Conservation (phyloP, 177 flowering plant species). For the Vitis hybrid region DNA sequence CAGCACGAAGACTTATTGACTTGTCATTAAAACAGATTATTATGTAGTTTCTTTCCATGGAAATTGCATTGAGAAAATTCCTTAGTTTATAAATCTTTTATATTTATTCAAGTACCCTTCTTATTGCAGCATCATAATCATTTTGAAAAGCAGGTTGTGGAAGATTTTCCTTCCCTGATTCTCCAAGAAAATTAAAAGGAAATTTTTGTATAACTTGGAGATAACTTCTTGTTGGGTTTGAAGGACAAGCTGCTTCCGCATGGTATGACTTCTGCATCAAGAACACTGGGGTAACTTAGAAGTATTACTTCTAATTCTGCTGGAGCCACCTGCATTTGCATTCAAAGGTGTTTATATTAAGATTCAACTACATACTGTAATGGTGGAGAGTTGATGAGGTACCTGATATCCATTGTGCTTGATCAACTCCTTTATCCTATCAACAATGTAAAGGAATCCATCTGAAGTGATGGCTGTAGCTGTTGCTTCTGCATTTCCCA, state of each 20-base stretch:
- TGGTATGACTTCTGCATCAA: conserved; percentile 83
- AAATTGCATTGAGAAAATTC: too few species aligned
- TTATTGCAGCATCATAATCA: too few species aligned
- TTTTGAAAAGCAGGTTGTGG: too few species aligned
- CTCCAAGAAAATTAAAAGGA: too few species aligned
- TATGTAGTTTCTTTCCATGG: too few species aligned
- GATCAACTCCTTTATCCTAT: conserved; percentile 82
- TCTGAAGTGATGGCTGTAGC: conserved; percentile 39
- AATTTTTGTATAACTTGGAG: conserved; percentile 41
- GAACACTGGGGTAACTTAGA: conserved; percentile 49
- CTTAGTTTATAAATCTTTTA: too few species aligned
- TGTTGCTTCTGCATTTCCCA: conserved; percentile 66
- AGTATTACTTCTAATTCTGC: conserved; percentile 74
- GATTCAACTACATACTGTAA: background rate
- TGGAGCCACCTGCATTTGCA: conserved; percentile 65
- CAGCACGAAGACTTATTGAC: too few species aligned
- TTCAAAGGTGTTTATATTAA: background rate
- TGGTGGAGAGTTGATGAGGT: background rate
- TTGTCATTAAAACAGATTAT: too few species aligned
- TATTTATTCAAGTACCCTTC: too few species aligned
- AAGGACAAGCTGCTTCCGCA: conserved; percentile 48
- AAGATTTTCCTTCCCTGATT: too few species aligned
- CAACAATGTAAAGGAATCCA: conserved; percentile 68
- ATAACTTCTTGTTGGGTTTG: conserved; percentile 26
- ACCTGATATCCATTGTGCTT: conserved; percentile 88